These are phyloP conservation scores for Mortierella antarctica DNA, from an alignment of 192 early-diverging fungal species.

Conservation along the genomic window DNA sequence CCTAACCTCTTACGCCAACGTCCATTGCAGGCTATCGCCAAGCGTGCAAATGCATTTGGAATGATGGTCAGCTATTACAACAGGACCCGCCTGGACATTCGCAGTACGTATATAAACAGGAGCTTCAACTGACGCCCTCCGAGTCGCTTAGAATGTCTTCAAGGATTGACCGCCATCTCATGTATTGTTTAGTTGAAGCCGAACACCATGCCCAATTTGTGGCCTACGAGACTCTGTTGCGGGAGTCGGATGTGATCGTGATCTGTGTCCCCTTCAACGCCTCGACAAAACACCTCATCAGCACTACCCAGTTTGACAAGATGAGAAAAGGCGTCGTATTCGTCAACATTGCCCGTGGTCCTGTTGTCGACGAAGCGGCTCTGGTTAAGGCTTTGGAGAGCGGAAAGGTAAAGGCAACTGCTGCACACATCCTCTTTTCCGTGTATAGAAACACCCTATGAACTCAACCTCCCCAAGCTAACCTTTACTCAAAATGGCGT, in stretches of 20 bases:
- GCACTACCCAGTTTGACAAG: slow-evolving; percentile 56
- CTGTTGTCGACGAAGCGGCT: slow-evolving; percentile 61
- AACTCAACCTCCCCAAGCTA: neutral
- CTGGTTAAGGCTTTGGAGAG: slow-evolving; percentile 60
- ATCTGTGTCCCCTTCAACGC: slow-evolving; percentile 58
- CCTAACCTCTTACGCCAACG: neutral
- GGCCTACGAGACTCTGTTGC: slow-evolving; percentile 62
- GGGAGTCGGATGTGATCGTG: slow-evolving; percentile 62
- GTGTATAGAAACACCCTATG: slow-evolving; percentile 35
- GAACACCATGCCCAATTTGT: slow-evolving; percentile 56
- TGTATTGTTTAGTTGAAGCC: slow-evolving; percentile 49
- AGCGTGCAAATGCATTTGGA: slow-evolving; percentile 59
- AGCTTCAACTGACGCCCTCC: neutral
- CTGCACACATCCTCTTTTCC: too few species aligned
- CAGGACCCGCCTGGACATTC: slow-evolving; percentile 49
- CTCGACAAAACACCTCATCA: slow-evolving; percentile 55
- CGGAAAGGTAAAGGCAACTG: slow-evolving; percentile 56
- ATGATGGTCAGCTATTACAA: slow-evolving; percentile 65
- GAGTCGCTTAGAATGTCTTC: neutral
- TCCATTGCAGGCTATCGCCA: slow-evolving; percentile 54
- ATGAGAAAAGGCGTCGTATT: slow-evolving; percentile 63
- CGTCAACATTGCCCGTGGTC: slow-evolving; percentile 62
- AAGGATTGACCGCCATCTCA: too few species aligned
- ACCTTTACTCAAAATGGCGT: neutral
- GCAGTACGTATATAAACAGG: slow-evolving; percentile 32